phyloP scores from a whole-genome alignment of 1,284 basidiomycete species.

The Puccinia sorghi region DNA sequence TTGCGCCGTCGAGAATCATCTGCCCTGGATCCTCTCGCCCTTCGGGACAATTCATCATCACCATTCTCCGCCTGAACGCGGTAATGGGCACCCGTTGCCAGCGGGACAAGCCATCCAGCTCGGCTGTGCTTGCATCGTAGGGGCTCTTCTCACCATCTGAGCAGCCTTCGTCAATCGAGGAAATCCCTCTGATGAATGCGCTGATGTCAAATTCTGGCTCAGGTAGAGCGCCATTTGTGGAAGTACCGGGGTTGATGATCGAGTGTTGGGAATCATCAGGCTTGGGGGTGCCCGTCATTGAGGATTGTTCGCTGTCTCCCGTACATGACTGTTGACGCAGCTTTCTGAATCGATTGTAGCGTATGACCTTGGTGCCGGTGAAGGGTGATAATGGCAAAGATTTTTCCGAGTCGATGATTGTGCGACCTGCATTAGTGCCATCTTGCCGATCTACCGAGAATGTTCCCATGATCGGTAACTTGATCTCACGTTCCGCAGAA shows the following conservation, averaged over 20 bases:
- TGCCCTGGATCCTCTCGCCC: not conserved
- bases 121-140: not conserved
- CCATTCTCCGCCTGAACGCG: slow-evolving; percentile 53
- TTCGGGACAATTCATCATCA: not conserved
- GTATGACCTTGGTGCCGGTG: slow-evolving; percentile 32
- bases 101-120: slow-evolving; percentile 54
- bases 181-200: slow-evolving; percentile 38
- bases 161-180: slow-evolving; percentile 27
- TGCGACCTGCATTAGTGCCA: slow-evolving; percentile 24
- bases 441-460: slow-evolving; percentile 35
- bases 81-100: slow-evolving; percentile 57
- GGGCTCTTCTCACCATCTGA: slow-evolving; percentile 6
- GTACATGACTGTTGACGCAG: slow-evolving; percentile 29
- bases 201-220: slow-evolving; percentile 46
- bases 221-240: not conserved
- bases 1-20: slow-evolving; percentile 37
- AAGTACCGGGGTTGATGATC: not conserved
- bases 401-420: slow-evolving; percentile 36
- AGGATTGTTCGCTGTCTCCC: slow-evolving; percentile 33
- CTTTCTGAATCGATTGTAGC: slow-evolving; percentile 40
- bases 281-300: slow-evolving; percentile 24
- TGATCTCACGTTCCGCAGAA: not conserved
- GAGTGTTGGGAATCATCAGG: not conserved
- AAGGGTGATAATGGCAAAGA: slow-evolving; percentile 33
- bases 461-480: slow-evolving; percentile 38